Base-by-base conservation (phyloP, 192 early-diverging fungal species). In the Coemansia aciculifera region DNA sequence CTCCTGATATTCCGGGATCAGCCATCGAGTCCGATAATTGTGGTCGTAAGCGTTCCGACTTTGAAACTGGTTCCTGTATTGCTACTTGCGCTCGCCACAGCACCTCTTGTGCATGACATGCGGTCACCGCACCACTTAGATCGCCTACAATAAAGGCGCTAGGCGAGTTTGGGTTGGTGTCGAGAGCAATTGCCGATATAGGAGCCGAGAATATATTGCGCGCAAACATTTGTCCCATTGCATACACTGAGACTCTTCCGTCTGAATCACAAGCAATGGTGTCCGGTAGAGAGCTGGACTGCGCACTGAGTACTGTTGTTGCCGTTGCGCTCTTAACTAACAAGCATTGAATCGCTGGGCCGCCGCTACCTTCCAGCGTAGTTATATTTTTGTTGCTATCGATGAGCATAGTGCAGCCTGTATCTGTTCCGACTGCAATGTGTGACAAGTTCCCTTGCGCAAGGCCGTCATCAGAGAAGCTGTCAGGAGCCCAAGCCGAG, bases 131-230 rank as follows among this genome's bases (percentile, higher is more conserved):
- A 27, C 79, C 79, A 40, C 73, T 59, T 71, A 77, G 70, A 63
- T 82, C 79, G 40, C 79, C 79, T 5, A 69, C 75, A 56, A 76
- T 56, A 32, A 71, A 77, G 62, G 66, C 71, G 56, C 66, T 69
- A 7, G 71, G 70, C 34, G 72, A 67, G n/a, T 74, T 24, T 17
- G 79, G 75, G 37, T 77, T 82, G 43, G 31, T 62, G n/a, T 77
- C 72, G 1, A 49, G 37, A 1, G 79, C 64, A 24, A 82, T 59
- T 6, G 74, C 71, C 5, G 74, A 71, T 3, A 82, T 68, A 2
- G 79, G 72, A 6, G 74, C 79, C 12, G 79, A 63, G 7, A 77
- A 63, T 27, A 66, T 66, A 24, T 27, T 63, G 40, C 75, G 79
- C 40, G 79, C 76, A 59, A 82, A 74, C 63, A 77, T 62, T 15